phyloP scores from a whole-genome alignment of 495 filamentous ascomycete genomes.

The Daldinia loculata region DNA sequence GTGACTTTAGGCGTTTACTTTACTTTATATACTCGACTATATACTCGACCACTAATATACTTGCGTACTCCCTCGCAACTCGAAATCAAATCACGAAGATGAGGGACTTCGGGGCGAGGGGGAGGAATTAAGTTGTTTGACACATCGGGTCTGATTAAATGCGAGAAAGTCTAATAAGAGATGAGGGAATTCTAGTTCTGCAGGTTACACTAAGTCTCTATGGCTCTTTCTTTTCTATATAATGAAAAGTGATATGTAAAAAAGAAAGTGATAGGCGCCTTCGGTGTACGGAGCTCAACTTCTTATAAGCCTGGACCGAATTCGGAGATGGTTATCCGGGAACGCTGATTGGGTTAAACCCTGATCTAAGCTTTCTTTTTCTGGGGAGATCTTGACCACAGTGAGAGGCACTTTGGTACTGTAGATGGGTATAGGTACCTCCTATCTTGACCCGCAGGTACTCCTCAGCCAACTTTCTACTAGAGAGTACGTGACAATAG shows the following conservation, averaged over 20 bases:
- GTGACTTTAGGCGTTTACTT: constrained; percentile 2
- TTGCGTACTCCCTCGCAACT: constrained; percentile 9
- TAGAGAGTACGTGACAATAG: no score
- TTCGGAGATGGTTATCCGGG: constrained; percentile 22
- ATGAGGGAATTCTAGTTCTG: not conserved
- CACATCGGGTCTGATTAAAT: constrained; percentile 27
- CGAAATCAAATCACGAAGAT: constrained; percentile 27
- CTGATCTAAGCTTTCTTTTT: not conserved
- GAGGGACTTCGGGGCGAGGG: constrained; percentile 1
- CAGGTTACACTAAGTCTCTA: not conserved
- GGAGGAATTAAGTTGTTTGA: constrained; percentile 12
- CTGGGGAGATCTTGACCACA: not conserved
- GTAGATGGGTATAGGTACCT: not conserved
- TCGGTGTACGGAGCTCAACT: constrained; percentile 11
- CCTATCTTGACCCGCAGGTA: not conserved
- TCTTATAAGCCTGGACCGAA: constrained; percentile 27
- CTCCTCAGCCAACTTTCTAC: no score
- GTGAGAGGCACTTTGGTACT: not conserved
- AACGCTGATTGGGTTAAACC: not conserved
- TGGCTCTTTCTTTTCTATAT: constrained; percentile 4
- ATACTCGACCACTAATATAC: not conserved
- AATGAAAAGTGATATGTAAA: constrained; percentile 12
- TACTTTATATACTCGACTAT: not conserved
- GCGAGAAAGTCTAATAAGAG: not conserved
- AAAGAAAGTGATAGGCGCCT: constrained; percentile 11